phyloP scores from a whole-genome alignment of 768 basidiomycete species.

The Hygrophoropsis aurantiaca region DNA sequence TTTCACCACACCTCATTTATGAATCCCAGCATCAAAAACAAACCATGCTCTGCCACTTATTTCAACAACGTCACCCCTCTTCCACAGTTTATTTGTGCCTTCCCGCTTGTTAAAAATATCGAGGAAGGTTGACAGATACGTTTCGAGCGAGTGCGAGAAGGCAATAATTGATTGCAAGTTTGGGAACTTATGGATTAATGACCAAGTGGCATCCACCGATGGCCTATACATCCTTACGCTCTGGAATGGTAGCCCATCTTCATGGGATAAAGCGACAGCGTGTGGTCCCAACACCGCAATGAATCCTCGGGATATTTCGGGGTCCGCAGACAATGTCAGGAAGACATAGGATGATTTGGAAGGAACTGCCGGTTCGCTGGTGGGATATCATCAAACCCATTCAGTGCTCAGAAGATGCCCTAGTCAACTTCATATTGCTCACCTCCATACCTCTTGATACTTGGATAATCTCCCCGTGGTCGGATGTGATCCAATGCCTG shows the following conservation, averaged over 20 bases:
- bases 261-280: conserved; percentile 14
- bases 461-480: conserved; percentile 10
- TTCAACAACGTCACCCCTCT: conserved; percentile 6
- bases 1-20: too few species aligned
- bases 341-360: conserved; percentile 14
- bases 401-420: too few species aligned
- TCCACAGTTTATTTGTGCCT: conserved; percentile 3
- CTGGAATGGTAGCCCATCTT: too few species aligned
- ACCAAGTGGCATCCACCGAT: too few species aligned
- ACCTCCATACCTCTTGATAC: conserved; percentile 24
- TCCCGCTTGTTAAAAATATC: not conserved
- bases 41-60: not conserved
- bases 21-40: too few species aligned
- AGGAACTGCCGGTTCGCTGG: conserved; percentile 8
- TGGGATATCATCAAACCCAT: too few species aligned
- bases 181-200: too few species aligned
- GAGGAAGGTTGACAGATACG: too few species aligned
- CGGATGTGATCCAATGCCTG: conserved; percentile 10
- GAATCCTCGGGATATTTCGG: conserved; percentile 12
- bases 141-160: too few species aligned
- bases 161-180: too few species aligned
- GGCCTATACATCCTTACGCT: too few species aligned
- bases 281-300: conserved; percentile 17
- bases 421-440: not conserved
- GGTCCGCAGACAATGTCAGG: conserved; percentile 10